Conservation (phyloP, 2,329 filamentous ascomycete species). For the Xylaria hypoxylon region DNA sequence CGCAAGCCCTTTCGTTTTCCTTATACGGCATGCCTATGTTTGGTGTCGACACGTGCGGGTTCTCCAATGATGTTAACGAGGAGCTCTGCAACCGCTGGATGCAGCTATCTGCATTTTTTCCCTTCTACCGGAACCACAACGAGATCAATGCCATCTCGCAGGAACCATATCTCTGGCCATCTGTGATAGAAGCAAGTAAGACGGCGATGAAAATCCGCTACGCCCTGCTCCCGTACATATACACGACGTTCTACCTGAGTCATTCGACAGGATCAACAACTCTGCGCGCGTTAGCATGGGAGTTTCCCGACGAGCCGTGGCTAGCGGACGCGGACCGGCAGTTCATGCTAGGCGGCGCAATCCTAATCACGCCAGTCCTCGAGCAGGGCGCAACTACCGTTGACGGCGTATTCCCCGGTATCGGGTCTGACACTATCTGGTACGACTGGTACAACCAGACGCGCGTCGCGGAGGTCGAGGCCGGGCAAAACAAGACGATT, state of each 20-base stretch:
- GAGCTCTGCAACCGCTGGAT: conserved; percentile 82
- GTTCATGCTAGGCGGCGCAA: conserved; percentile 74
- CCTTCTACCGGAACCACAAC: conserved; percentile 84
- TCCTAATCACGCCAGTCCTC: conserved; percentile 76
- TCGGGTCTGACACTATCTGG: conserved; percentile 71
- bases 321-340: conserved; percentile 75
- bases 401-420: conserved; percentile 76
- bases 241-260: conserved; percentile 77
- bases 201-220: conserved; percentile 78
- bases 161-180: conserved; percentile 77
- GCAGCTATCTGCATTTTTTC: conserved; percentile 79
- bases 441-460: conserved; percentile 84
- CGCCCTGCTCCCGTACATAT: conserved; percentile 78
- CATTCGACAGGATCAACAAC: conserved; percentile 75
- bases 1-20: conserved; percentile 79
- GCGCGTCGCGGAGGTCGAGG: conserved; percentile 55
- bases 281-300: conserved; percentile 79
- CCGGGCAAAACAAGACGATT: conserved; percentile 56
- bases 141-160: conserved; percentile 69
- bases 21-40: conserved; percentile 84
- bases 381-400: conserved; percentile 71
- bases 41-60: conserved; percentile 76
- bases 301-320: conserved; percentile 77
- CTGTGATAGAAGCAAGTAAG: conserved; percentile 72
- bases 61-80: conserved; percentile 73